Evolutionary conservation across 306 rosid genomes (phyloP).

Genomic region (Cercis canadensis): DNA sequence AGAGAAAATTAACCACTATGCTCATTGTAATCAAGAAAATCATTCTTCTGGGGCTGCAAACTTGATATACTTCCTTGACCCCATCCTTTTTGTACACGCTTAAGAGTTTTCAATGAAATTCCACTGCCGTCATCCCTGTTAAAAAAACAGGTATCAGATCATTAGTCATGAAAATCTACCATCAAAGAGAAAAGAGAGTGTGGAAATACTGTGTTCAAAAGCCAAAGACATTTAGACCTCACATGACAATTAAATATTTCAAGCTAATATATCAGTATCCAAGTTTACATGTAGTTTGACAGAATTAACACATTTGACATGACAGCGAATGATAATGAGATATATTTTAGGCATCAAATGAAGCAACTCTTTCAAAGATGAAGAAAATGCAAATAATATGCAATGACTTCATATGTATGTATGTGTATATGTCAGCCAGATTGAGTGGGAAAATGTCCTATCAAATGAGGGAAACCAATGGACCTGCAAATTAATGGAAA

Average conservation of each 20-base stretch:
- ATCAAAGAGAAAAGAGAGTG: constrained; percentile 2
- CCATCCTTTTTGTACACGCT: constrained; percentile 85
- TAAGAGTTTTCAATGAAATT: constrained; percentile 70
- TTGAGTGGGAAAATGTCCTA: constrained; percentile 29
- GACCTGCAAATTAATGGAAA: neutral
- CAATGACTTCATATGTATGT: neutral
- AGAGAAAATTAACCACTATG: constrained; percentile 30
- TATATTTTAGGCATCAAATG: constrained; percentile 6
- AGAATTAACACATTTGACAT: constrained; percentile 29
- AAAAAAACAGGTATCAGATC: constrained; percentile 34
- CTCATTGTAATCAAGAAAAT: constrained; percentile 60
- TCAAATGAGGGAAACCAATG: constrained; percentile 17
- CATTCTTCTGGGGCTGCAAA: constrained; percentile 53
- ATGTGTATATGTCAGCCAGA: constrained; percentile 15
- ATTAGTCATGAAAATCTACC: constrained; percentile 16
- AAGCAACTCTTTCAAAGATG: constrained; percentile 36
- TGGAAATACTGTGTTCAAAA: neutral
- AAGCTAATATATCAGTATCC: constrained; percentile 21
- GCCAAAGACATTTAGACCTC: constrained; percentile 20
- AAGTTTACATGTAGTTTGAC: constrained; percentile 30
- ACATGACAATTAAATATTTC: constrained; percentile 13
- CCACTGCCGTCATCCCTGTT: constrained; percentile 81
- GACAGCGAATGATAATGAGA: neutral
- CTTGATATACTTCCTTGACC: constrained; percentile 68
- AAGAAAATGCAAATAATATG: constrained; percentile 16